Conservation (phyloP, 768 basidiomycete species). For the Mycena polygramma region DNA sequence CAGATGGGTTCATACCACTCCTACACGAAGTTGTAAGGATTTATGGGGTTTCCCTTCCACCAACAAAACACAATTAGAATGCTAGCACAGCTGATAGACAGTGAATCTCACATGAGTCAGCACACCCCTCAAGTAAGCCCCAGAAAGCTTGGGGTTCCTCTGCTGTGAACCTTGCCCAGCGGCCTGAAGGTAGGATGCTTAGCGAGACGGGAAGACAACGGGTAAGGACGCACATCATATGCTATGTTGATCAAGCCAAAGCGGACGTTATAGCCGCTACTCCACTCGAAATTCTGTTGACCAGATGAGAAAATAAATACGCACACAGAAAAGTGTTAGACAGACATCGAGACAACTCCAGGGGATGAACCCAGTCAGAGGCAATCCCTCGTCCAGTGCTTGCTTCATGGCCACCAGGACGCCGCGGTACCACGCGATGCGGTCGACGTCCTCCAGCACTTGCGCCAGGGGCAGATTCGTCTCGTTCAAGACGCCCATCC, state of each 20-base stretch:
- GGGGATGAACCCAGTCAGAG: conserved; percentile 51
- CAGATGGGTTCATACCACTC: too few species aligned
- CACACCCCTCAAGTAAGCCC: conserved; percentile 31
- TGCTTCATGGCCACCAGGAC: conserved; percentile 54
- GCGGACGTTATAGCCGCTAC: conserved; percentile 59
- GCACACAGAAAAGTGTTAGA: not conserved
- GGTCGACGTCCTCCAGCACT: conserved; percentile 53
- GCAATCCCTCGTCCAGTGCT: conserved; percentile 53
- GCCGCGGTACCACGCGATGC: conserved; percentile 56
- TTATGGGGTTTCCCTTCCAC: conserved; percentile 31
- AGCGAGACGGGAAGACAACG: not conserved
- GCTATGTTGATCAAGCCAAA: conserved; percentile 61
- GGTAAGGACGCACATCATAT: conserved; percentile 29
- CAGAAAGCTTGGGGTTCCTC: conserved; percentile 35
- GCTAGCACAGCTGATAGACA: not conserved
- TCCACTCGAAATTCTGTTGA: conserved; percentile 61
- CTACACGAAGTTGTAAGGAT: conserved; percentile 30
- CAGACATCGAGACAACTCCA: conserved; percentile 52
- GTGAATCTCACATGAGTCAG: conserved; percentile 21
- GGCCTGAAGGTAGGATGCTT: conserved; percentile 18
- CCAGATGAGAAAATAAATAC: conserved; percentile 11
- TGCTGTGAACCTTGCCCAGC: conserved; percentile 35
- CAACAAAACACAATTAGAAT: not conserved
- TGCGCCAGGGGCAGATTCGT: conserved; percentile 49
- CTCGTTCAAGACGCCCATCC: conserved; percentile 57